Base-by-base conservation (phyloP, 2,329 filamentous ascomycete species). In the Calonectria honghensis region DNA sequence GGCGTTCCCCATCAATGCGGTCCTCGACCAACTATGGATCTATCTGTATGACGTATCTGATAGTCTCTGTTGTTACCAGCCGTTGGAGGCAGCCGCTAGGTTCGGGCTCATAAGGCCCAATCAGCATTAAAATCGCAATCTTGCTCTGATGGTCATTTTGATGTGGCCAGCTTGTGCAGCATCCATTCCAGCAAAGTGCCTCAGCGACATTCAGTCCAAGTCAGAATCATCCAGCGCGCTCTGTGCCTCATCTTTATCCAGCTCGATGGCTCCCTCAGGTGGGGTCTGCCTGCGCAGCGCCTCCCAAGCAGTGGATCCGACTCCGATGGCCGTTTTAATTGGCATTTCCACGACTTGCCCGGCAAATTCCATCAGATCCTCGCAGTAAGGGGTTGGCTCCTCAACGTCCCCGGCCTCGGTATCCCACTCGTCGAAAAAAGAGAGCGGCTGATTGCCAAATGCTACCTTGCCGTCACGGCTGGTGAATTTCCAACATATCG, bases 371-470 rank as follows among this genome's bases (percentile, higher is more conserved):
- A 10, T 5, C 6, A 63, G 35, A 1, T 31, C 35, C 2, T 63
- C 24, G 29, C 66, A 68, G 29, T 45, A 68, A 6, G 66, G 66
- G 3, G 50, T 57, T 24, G 66, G 66, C 18, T 68, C 51, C 16
- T 68, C 66, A 2, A 57, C 27, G 14, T 68, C 66, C 16, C 66
- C 66, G 10, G 51, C 66, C 3, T 57, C 50, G 2, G 18, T 29
- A 24, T 68, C 66, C 66, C 66, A 68, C 7, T 59, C 51, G 1
- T 68, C 37, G 20, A 45, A 68, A 7, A 16, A 68, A 2, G 31
- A 2, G 18, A 68, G 29, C 0, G 66, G 51, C 5, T 68, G 35
- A 16, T 14, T 24, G 1, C 66, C 66, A 16, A 20, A 45, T 27
- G 18, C 37, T 6, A 68, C 51, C 0, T 1, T 24, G 1, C 66